These are phyloP conservation scores for Extremus antarcticus DNA, from an alignment of 495 filamentous ascomycete species.

Conservation along the genomic window DNA sequence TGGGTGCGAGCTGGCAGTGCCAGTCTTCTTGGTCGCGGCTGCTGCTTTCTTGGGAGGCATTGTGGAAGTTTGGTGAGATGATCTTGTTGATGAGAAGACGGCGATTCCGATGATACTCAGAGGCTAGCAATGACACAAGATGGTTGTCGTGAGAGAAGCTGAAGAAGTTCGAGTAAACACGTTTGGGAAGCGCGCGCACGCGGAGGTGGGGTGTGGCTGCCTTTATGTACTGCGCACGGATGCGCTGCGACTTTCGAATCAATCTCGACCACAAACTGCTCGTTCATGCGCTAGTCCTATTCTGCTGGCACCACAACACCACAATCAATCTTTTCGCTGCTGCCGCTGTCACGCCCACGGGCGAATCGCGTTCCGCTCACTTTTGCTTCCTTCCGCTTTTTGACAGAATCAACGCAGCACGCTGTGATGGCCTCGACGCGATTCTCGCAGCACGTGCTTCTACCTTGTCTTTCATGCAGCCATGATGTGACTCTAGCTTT, in stretches of 20 bases:
- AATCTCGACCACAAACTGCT: not conserved
- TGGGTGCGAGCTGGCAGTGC: conserved; percentile 37
- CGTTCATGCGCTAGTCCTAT: too few species aligned
- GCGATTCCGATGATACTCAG: not conserved
- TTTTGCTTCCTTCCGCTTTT: not conserved
- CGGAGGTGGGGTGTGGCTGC: not conserved
- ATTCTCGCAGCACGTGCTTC: too few species aligned
- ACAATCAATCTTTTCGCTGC: not conserved
- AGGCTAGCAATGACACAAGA: not conserved
- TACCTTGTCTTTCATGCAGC: too few species aligned
- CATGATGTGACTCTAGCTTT: too few species aligned
- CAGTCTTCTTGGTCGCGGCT: conserved; percentile 35
- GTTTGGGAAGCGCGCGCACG: not conserved
- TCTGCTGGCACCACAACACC: not conserved
- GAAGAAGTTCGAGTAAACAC: not conserved
- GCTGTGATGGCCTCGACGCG: not conserved
- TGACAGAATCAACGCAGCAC: not conserved
- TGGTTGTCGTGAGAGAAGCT: not conserved
- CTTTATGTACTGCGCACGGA: not conserved
- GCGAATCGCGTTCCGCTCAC: not conserved
- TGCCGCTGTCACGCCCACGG: not conserved
- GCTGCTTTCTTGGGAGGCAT: conserved; percentile 59
- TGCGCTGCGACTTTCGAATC: not conserved
- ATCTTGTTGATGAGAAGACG: not conserved
- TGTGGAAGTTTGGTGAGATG: not conserved